phyloP scores from a whole-genome alignment of 2,329 filamentous ascomycete species.

The Fusarium beomiforme region DNA sequence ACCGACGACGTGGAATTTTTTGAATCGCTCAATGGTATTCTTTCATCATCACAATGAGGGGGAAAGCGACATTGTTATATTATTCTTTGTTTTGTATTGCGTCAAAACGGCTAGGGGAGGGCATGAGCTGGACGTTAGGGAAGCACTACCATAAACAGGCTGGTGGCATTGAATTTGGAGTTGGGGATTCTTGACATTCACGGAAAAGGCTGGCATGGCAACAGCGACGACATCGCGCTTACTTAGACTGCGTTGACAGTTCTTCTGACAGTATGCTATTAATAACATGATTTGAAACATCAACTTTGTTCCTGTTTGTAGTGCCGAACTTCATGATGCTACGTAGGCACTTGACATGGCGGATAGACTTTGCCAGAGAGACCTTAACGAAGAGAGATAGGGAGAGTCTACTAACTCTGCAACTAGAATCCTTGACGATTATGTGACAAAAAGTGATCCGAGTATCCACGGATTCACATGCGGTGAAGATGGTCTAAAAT shows the following conservation, averaged over 20 bases:
- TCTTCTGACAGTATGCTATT: not conserved
- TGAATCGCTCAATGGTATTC: not conserved
- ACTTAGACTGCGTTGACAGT: slow-evolving; percentile 9
- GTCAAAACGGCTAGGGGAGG: not conserved
- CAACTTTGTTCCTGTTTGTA: not conserved
- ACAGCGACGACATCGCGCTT: slow-evolving; percentile 8
- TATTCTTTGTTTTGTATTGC: slow-evolving; percentile 11
- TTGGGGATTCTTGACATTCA: slow-evolving; percentile 23
- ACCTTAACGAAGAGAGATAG: not conserved
- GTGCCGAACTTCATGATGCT: slow-evolving; percentile 8
- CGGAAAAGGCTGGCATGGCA: slow-evolving; percentile 14
- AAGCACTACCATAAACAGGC: not conserved
- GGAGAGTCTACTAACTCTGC: slow-evolving; percentile 1
- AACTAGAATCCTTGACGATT: not conserved
- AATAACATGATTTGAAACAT: slow-evolving; percentile 5
- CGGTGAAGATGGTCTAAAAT: slow-evolving; percentile 23
- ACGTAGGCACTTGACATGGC: not conserved
- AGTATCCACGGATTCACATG: slow-evolving; percentile 7
- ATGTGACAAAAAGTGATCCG: slow-evolving; percentile 18
- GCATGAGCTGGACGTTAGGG: not conserved
- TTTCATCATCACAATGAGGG: not conserved
- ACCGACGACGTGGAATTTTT: not conserved
- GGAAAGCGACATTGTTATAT: not conserved
- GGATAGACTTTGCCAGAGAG: not conserved
- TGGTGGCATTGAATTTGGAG: slow-evolving; percentile 30